Evolutionary conservation across 2,329 filamentous ascomycete genomes (phyloP), one percentile per base, ranked within the genome.

Genomic region (Fusarium circinatum): DNA sequence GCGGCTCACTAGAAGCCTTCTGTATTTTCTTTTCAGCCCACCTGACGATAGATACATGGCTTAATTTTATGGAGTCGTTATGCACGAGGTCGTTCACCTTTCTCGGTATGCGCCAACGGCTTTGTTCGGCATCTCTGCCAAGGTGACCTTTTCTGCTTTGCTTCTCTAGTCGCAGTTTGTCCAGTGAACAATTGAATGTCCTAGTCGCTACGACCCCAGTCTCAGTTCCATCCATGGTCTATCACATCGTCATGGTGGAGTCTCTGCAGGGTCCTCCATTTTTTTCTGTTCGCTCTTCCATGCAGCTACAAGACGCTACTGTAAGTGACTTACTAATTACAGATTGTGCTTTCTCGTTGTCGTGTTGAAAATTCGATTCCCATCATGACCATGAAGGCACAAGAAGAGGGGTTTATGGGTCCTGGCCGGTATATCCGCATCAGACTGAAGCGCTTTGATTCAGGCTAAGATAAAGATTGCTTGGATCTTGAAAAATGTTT

Each of bases 201-300:
- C 55, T 20, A 48, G 39, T 47, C 39, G 30, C n/a, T n/a, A 22
- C 44, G 8, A 55, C 49, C 51, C 59, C 61, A 45, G 51, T 48
- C 42, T 59, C 38, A 48, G 34, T 57, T 34, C 54, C 58, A 39
- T 61, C 36, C 58, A 61, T 44, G 39, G 62, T 54, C 45, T 41
- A 54, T 58, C 64, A 38, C 49, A 58, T 74, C 71, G 71, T 74
- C 71, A 74, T 74, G 71, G 73, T 75, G 73, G 73, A 74, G 73
- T 68, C 45, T 15, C 55, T 74, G 54, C 66, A 75, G 73, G 73
- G 73, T 65, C 73, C 66, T 75, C 66, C 63, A 74, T 76, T 54
- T 65, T 65, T 52, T 47, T 51, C 49, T 51, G 41, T 57, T 58
- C 73, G 58, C 62, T 59, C 58, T 64, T 68, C 55, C 62, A 62